Evolutionary conservation across 129 eudicot species (phyloP).

Genomic region (Gnaphalium uliginosum): DNA sequence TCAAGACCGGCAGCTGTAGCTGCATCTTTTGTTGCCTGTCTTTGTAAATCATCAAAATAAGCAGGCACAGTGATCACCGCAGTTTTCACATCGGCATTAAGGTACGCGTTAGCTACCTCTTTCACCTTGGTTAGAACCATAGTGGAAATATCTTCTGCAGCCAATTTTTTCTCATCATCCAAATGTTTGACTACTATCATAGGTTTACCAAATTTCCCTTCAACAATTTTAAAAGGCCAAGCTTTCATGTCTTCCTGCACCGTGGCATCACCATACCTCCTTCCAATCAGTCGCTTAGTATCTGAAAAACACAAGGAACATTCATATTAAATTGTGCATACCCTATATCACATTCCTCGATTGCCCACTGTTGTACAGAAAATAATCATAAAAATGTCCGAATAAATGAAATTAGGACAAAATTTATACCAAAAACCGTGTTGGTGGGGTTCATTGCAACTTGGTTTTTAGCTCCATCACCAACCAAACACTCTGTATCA

Average conservation of each 20-base stretch:
- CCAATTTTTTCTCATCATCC: slow-evolving; percentile 42
- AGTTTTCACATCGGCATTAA: slow-evolving; percentile 33
- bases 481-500: slow-evolving; percentile 34
- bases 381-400: too few species aligned
- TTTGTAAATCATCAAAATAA: slow-evolving; percentile 55
- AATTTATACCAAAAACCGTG: slow-evolving; percentile 16
- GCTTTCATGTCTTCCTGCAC: slow-evolving; percentile 53
- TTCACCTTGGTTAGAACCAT: slow-evolving; percentile 57
- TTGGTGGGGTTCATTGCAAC: not conserved
- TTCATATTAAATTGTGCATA: too few species aligned
- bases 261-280: slow-evolving; percentile 42
- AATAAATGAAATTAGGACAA: too few species aligned
- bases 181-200: slow-evolving; percentile 40
- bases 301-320: slow-evolving; percentile 8
- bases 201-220: slow-evolving; percentile 51
- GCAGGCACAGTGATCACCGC: slow-evolving; percentile 61
- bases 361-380: too few species aligned
- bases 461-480: not conserved
- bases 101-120: slow-evolving; percentile 43
- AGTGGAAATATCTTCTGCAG: slow-evolving; percentile 50
- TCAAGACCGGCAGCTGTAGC: slow-evolving; percentile 51
- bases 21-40: slow-evolving; percentile 64
- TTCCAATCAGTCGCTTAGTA: slow-evolving; percentile 57
- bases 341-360: too few species aligned
- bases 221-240: slow-evolving; percentile 53